phyloP scores from a whole-genome alignment of 2,329 filamentous ascomycete genomes.

The Amphichorda felina region DNA sequence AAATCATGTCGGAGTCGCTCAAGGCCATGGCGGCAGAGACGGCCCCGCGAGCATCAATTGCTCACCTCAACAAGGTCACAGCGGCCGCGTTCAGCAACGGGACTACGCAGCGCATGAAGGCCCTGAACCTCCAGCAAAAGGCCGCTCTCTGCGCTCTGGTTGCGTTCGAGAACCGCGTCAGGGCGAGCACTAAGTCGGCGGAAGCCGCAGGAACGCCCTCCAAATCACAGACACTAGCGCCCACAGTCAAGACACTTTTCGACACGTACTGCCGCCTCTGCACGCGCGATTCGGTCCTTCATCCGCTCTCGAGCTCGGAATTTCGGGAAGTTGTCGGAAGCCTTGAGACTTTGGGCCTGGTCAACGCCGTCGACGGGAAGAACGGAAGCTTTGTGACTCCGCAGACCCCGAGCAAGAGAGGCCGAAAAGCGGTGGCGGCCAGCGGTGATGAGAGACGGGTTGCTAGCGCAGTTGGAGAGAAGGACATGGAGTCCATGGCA shows the following conservation, averaged over 20 bases:
- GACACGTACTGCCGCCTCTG: slow-evolving; percentile 76
- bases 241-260: slow-evolving; percentile 75
- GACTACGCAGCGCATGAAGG: slow-evolving; percentile 69
- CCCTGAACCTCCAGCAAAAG: slow-evolving; percentile 91
- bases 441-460: slow-evolving; percentile 63
- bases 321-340: slow-evolving; percentile 89
- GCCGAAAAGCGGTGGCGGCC: slow-evolving; percentile 36
- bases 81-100: slow-evolving; percentile 85
- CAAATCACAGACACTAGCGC: slow-evolving; percentile 49
- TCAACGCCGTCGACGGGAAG: slow-evolving; percentile 59
- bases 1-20: slow-evolving; percentile 41
- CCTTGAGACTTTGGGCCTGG: slow-evolving; percentile 75
- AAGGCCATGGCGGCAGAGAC: slow-evolving; percentile 58
- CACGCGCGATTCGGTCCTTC: slow-evolving; percentile 75
- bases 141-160: slow-evolving; percentile 83
- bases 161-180: slow-evolving; percentile 69
- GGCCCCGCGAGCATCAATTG: slow-evolving; percentile 80
- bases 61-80: slow-evolving; percentile 85
- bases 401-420: slow-evolving; percentile 61
- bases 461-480: slow-evolving; percentile 68
- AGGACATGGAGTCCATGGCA: slow-evolving; percentile 63
- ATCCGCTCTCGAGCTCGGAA: slow-evolving; percentile 81
- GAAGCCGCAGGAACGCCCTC: slow-evolving; percentile 40
- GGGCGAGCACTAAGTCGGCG: slow-evolving; percentile 31
- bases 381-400: slow-evolving; percentile 52